Evolutionary conservation across 2,329 filamentous ascomycete genomes (phyloP), one percentile per base, ranked within the genome.

Genomic region (Aspergillus clavatus): DNA sequence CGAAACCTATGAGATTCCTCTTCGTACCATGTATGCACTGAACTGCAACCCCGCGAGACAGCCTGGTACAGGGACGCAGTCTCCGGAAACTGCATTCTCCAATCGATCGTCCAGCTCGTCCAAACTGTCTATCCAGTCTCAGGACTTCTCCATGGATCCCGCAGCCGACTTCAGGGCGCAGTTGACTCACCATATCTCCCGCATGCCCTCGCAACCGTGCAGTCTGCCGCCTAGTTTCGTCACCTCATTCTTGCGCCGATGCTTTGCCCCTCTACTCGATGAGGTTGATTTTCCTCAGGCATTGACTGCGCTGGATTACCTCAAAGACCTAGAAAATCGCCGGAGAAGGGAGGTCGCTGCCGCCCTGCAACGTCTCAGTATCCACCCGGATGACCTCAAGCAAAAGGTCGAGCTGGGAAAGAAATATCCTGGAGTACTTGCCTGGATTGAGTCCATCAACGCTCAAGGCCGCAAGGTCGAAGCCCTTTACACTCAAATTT

Each of bases 1-100:
- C 7, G 75, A 73, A 56, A 78, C 73, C 54, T 84, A 84, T 58
- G 82, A 84, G 56, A 79, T 84, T 24, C 82, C 82, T 16, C 72
- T 85, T 22, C 77, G 81, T 46, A 83, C 80, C 51, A 84, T 84
- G 78, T 84, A 84, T 68, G 76, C 77, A 21, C 72, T 85, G 62
- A 85, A 85, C 59, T 81, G 77, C 50, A 75, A 77, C 14, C 74
- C 79, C 14, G 74, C 66, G 38, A 61, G 66, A 38, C 66, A 67
- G 45, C 61, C 65, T 22, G 51, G 54, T 45, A 54, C 52, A 19
- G 56, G 44, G 40, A 57, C 48, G 23, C 52, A 47, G 43, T 55
- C 41, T 22, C 53, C 66, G 47, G 58, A 70, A 26, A 66, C 70
- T 22, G 59, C 63, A 26, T 59, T 65, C 59, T 53, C 70, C 56